A percentile compares a stretch with the other conserved stretches of the same genome.
Conservation (phyloP, 495 filamentous ascomycete genomes). For the Lophium mytilinum region DNA sequence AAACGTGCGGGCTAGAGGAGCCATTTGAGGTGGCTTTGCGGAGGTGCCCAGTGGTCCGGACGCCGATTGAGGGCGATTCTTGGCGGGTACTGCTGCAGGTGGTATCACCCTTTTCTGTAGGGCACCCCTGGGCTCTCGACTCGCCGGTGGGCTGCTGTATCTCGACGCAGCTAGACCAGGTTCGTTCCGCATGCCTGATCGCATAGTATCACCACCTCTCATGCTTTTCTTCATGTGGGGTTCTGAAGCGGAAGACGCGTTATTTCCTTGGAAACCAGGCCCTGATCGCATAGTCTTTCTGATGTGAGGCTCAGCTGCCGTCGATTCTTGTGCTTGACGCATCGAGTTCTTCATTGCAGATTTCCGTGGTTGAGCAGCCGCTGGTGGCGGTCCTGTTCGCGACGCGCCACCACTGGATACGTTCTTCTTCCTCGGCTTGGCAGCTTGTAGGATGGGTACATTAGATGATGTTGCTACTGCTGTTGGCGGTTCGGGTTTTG, state of each 20-base stretch:
- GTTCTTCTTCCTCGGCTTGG: background rate
- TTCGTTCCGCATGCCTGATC: conserved; percentile 36
- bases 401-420: background rate
- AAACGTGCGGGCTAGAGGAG: conserved; percentile 27
- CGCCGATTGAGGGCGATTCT: conserved; percentile 13
- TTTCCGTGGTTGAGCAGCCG: conserved; percentile 18
- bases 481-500: conserved; percentile 29
- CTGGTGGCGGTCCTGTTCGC: background rate
- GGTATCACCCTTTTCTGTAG: conserved; percentile 34
- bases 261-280: background rate
- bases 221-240: conserved; percentile 37
- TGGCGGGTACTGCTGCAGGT: conserved; percentile 3
- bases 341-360: conserved; percentile 26
- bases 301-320: conserved; percentile 15
- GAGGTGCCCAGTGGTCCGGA: conserved; percentile 6
- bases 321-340: conserved; percentile 2
- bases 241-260: background rate
- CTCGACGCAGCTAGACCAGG: conserved; percentile 21
- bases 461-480: background rate
- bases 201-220: conserved; percentile 33
- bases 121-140: conserved; percentile 26
- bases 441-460: background rate
- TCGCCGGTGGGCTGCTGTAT: conserved; percentile 12
- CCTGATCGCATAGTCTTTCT: conserved; percentile 15
- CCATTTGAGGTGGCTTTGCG: conserved; percentile 11